A percentile compares a stretch with the other conserved stretches of the same genome.
Conservation (phyloP, 208 protist species). For the Naegleria fowleri region DNA sequence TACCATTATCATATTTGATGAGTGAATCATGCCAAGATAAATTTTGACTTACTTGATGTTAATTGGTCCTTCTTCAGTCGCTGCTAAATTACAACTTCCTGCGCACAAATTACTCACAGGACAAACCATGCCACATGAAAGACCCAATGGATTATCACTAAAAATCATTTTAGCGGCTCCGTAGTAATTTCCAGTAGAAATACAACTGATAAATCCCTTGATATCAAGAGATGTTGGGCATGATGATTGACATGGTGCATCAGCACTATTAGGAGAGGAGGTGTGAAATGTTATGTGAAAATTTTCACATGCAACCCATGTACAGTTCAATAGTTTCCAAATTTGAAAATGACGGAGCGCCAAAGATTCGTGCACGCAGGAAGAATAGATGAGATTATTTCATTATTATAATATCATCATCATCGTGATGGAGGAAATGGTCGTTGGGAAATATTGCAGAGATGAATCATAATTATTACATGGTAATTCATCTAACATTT, state of each 20-base stretch:
- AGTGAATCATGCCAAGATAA: background rate
- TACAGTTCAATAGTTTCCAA: too few relatives aligned
- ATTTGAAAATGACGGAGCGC: too few relatives aligned
- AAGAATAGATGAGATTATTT: too few relatives aligned
- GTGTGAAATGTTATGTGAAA: conserved; percentile 32
- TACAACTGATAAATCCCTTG: conserved; percentile 57
- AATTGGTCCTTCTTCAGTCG: conserved; percentile 59
- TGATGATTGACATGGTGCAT: conserved; percentile 60
- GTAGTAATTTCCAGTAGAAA: conserved; percentile 63
- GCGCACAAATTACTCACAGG: conserved; percentile 60
- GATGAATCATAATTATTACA: too few relatives aligned
- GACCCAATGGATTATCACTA: conserved; percentile 68
- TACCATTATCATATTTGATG: too few relatives aligned
- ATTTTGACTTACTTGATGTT: conserved; percentile 35
- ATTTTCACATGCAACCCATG: too few relatives aligned
- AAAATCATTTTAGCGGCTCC: conserved; percentile 71
- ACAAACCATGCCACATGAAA: conserved; percentile 73
- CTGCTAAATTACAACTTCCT: conserved; percentile 66
- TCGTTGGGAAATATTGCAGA: too few relatives aligned
- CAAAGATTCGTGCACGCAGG: too few relatives aligned
- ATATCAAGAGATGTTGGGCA: conserved; percentile 62
- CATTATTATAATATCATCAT: too few relatives aligned
- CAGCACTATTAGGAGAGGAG: conserved; percentile 39
- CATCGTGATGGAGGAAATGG: too few relatives aligned
- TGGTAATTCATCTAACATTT: too few relatives aligned